Conservation (phyloP, 805 yeast genomes). For the Kazachstania psychrophila region DNA sequence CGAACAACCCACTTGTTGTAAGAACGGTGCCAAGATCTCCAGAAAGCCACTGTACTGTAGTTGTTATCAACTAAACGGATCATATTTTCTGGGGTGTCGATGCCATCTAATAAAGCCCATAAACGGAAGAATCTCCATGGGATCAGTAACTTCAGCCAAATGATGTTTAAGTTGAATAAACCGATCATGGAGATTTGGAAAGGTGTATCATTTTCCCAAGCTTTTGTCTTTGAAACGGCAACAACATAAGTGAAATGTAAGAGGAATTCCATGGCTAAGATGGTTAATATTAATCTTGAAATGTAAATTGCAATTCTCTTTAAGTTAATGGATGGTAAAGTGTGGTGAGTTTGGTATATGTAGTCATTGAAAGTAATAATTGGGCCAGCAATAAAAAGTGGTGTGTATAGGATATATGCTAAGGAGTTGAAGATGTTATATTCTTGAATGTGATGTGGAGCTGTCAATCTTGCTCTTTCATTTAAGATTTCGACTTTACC, state of each 20-base stretch:
- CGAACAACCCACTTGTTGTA: conserved; percentile 84
- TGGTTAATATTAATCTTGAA: conserved; percentile 57
- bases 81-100: conserved; percentile 98
- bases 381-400: conserved; percentile 93
- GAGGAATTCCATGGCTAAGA: conserved; percentile 80
- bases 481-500: conserved; percentile 26
- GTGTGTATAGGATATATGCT: conserved; percentile 75
- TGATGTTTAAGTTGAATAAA: conserved; percentile 75
- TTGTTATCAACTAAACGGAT: conserved; percentile 91
- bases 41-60: conserved; percentile 86
- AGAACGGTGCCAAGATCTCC: conserved; percentile 99
- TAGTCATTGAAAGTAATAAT: conserved; percentile 88
- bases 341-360: conserved; percentile 56
- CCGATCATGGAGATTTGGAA: conserved; percentile 94
- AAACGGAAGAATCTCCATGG: conserved; percentile 95
- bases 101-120: conserved; percentile 87
- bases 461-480: conserved; percentile 57
- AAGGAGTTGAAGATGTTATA: conserved; percentile 60
- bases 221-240: conserved; percentile 80
- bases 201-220: conserved; percentile 85
- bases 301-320: conserved; percentile 54
- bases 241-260: conserved; percentile 87
- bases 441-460: conserved; percentile 50
- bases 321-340: conserved; percentile 49
- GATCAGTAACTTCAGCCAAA: conserved; percentile 85